Base-by-base conservation (phyloP, 441 rosid species). In the Jatropha podagrica region DNA sequence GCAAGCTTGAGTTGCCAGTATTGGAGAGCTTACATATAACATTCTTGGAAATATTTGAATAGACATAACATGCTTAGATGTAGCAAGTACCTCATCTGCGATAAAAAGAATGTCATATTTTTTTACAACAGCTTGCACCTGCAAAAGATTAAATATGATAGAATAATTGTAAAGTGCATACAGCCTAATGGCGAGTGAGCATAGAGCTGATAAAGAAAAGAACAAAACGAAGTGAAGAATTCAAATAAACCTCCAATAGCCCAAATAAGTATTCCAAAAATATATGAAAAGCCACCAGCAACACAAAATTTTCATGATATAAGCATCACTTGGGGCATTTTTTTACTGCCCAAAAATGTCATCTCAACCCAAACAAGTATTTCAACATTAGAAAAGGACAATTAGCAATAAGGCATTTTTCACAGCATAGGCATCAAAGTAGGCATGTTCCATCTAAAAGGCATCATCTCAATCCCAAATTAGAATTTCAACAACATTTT, bases 51-150 rank as follows among this genome's bases (percentile, higher is more conserved):
- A 69, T 7, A 63, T 23, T 23, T 20, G 46, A 55, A 52, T 66
- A 48, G 32, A 63, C 42, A 59, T n/a, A 69, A 71, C 4, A 65
- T 37, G 42, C 48, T 44, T 65, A 41, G 42, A 60, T 38, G 18
- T 64, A 52, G 27, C 46, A 62, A 60, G 40, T 86, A 93, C 99
- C 98, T 96, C 99, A 80, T 96, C 97, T 5, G 97, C 99, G 61
- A 96, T 89, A 72, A 96, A 93, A 65, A 96, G 79, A 62, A 96
- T 88, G 76, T 96, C 97, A 63, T 96, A 92, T 58, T 93, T 96
- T 84, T 89, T 93, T 66, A 92, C 81, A 65, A 93, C 93, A 66
- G 97, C 97, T 88, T 93, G 99, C 83, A 93, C 62, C 98, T 96
- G 87, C 82, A 78, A 40, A n/a, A 78, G 27, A 60, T 3, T 77